Evolutionary conservation across 2,329 filamentous ascomycete species (phyloP), one percentile per base, ranked within the genome.

Genomic region (Xylaria sp.): DNA sequence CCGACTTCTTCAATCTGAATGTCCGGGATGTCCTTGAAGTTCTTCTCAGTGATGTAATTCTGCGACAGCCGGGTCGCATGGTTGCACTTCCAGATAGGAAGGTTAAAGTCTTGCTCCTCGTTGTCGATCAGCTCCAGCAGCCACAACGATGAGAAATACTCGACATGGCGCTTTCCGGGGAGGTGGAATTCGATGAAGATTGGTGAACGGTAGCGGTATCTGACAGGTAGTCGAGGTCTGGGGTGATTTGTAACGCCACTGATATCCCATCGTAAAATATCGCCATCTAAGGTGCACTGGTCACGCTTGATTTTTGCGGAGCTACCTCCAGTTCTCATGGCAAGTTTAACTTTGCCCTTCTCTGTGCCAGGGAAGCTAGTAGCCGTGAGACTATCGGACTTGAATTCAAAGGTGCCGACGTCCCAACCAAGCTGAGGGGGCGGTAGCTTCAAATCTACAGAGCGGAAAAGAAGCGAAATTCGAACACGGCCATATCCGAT

Each of bases 401-500:
- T 79, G 74, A 98, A 96, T 72, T 97, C 90, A 72, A 98, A 97
- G 0, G 94, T 97, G 37, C 95, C 95, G 45, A 98, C 92, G 64
- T 97, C 92, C 92, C 94, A 98, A 9, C 94, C 93, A 4, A 97
- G 84, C 77, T 97, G 90, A 42, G 88, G 80, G 0, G 91, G 91
- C n/a, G 94, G 94, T 1, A 98, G 82, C 47, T 88, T 88, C 56
- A 94, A 90, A 75, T 97, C 94, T 45, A 97, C 87, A 28, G 92
- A 94, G 28, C 94, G 89, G 85, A 97, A 97, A 2, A 98, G 84
- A 2, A 98, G 78, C 0, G 92, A 96, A 68, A 99, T 90, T 42
- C 94, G 89, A 63, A 96, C 85, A 7, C 94, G 90, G 40, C 95
- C 95, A 67, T 95, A 98, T 0, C 95, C 92, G 66, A 98, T 89